Base-by-base conservation (phyloP, 257 asterid species). In the Solanum stenotomum region DNA sequence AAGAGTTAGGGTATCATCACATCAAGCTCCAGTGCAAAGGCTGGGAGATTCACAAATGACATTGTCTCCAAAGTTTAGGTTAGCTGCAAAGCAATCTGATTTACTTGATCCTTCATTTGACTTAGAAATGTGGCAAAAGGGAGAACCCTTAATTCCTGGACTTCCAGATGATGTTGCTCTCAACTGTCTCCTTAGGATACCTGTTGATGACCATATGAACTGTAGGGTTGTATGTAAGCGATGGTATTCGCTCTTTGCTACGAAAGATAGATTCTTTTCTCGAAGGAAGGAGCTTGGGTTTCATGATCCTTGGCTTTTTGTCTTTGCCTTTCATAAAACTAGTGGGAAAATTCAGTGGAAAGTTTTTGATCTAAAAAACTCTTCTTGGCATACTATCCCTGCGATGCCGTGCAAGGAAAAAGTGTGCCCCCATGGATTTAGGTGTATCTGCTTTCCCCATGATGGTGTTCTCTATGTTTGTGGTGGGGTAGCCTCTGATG, bases 111-210 rank as follows among this genome's bases (percentile, higher is more conserved):
- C 93, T 65, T 90, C 92, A 5, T 56, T 91, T 77, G 98, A 94
- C 37, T 56, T 88, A 10, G 93, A 94, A 65, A 86, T 92, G 35
- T 93, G 93, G 46, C 42, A 61, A 70, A 89, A 74, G 46, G 95
- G 96, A 33, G 98, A 94, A 91, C 92, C 96, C 23, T 91, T 96
- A 34, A 94, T 97, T 83, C 98, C 98, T 0, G 98, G 99, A 35
- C 96, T 97, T 77, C 99, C 99, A 1, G 99, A 97, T 91, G 98
- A 97, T 88, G 92, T 97, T n/a, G 95, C 99, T 10, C 93, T 94
- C 20, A 94, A 90, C 85, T 97, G 99, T 90, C 98, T 97, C 89
- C 98, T 97, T 83, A 94, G 99, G 37, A 93, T 95, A 9, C 98
- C 99, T 0, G 94, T 97, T 1, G 91, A 90, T 67, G 85, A 90